These are phyloP conservation scores for Leccinum griseonigrum DNA, from an alignment of 1,284 basidiomycete genomes.

Conservation along the genomic window DNA sequence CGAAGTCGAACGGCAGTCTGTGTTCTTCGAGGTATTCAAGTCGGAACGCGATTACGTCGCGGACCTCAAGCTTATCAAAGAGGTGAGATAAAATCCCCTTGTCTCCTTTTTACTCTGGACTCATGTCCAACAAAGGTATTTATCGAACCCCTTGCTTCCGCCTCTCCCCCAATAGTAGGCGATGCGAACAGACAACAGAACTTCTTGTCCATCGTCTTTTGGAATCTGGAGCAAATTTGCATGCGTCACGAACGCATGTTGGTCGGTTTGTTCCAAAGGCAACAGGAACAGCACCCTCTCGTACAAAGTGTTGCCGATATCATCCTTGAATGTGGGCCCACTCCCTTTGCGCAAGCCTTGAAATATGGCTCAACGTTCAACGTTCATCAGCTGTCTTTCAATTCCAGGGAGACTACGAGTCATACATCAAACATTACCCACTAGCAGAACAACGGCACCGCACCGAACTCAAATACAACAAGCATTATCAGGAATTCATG, in stretches of 20 bases:
- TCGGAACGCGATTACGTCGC: constrained; percentile 77
- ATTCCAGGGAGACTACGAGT: constrained; percentile 67
- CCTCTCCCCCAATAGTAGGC: constrained; percentile 55
- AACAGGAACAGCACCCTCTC: constrained; percentile 77
- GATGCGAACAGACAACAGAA: constrained; percentile 45
- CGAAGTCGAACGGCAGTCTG: constrained; percentile 78
- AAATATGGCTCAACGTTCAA: constrained; percentile 19
- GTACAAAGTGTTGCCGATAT: constrained; percentile 77
- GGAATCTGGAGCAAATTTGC: constrained; percentile 64
- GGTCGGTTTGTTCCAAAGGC: constrained; percentile 64
- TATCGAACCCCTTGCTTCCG: constrained; percentile 55
- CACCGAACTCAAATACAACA: constrained; percentile 65
- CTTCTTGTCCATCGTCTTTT: constrained; percentile 75
- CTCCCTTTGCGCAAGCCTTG: constrained; percentile 6
- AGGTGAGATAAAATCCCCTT: constrained; percentile 41
- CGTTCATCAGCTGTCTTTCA: constrained; percentile 34
- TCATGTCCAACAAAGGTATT: constrained; percentile 50
- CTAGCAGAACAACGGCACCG: constrained; percentile 76
- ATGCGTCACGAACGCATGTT: constrained; percentile 65
- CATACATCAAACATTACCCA: constrained; percentile 82
- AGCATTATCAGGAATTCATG: constrained; percentile 63
- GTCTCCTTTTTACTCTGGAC: background rate
- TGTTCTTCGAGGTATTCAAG: constrained; percentile 81
- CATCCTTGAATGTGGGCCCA: constrained; percentile 60
- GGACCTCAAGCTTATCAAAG: constrained; percentile 66